Conservation (phyloP, 2,329 filamentous ascomycete species). For the Alternaria sp. region DNA sequence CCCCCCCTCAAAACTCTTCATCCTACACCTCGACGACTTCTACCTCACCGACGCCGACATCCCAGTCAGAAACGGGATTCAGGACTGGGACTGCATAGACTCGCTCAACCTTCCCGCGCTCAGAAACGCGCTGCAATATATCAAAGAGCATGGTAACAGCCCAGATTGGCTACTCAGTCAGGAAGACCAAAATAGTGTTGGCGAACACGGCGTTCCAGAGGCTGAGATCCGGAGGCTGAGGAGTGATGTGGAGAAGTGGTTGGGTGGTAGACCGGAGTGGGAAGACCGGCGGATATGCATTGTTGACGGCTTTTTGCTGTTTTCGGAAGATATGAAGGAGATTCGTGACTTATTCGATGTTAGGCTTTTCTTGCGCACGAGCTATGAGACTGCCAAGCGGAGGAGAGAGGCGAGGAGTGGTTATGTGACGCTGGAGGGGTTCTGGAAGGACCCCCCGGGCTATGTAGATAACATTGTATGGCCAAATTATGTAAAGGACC, state of each 20-base stretch:
- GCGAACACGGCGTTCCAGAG: constrained; percentile 49
- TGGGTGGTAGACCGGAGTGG: constrained; percentile 30
- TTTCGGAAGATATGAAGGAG: constrained; percentile 63
- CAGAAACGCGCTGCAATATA: constrained; percentile 71
- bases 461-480: constrained; percentile 96
- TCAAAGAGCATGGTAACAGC: constrained; percentile 71
- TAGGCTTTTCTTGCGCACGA: constrained; percentile 77
- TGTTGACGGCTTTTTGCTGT: constrained; percentile 90
- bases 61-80: constrained; percentile 61
- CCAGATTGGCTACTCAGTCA: constrained; percentile 60
- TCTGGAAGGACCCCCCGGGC: constrained; percentile 92
- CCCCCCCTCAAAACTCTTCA: constrained; percentile 67
- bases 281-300: constrained; percentile 61
- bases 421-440: constrained; percentile 82
- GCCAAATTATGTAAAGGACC: constrained; percentile 88
- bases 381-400: constrained; percentile 67
- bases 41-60: constrained; percentile 81
- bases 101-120: constrained; percentile 77
- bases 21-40: constrained; percentile 96
- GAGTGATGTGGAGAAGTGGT: constrained; percentile 21
- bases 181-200: constrained; percentile 66
- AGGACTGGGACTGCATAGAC: constrained; percentile 92
- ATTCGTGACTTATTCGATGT: constrained; percentile 72
- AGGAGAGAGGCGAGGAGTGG: constrained; percentile 74
- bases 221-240: constrained; percentile 52